phyloP scores from a whole-genome alignment of 495 filamentous ascomycete genomes.

The Penicillium coprophilum region DNA sequence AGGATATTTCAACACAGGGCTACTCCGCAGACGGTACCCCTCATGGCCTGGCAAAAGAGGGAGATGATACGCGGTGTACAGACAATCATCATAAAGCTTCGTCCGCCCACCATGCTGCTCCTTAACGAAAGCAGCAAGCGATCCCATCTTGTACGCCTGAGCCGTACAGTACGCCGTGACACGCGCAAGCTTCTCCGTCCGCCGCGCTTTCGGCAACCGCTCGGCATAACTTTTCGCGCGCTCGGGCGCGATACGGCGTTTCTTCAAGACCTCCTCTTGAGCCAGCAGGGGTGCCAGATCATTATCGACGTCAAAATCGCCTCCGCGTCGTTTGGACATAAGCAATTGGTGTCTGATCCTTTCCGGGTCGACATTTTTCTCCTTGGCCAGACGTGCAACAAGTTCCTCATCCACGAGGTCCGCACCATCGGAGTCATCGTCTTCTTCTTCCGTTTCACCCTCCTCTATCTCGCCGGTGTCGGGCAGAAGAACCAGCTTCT shows the following conservation, averaged over 20 bases:
- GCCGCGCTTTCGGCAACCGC: slow-evolving; percentile 81
- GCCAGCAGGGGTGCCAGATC: slow-evolving; percentile 71
- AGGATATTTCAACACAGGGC: slow-evolving; percentile 85
- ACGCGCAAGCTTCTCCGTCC: slow-evolving; percentile 82
- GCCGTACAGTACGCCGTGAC: slow-evolving; percentile 97
- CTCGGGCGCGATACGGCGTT: slow-evolving; percentile 55
- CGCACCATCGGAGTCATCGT: slow-evolving; percentile 25
- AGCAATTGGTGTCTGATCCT: slow-evolving; percentile 37
- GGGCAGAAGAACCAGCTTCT: slow-evolving; percentile 93
- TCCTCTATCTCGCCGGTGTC: slow-evolving; percentile 59
- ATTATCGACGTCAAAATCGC: slow-evolving; percentile 58
- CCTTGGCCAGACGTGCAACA: slow-evolving; percentile 38
- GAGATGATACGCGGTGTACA: slow-evolving; percentile 93
- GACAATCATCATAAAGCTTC: slow-evolving; percentile 98
- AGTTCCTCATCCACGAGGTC: slow-evolving; percentile 54
- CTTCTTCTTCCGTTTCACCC: slow-evolving; percentile 20
- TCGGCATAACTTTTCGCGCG: slow-evolving; percentile 94
- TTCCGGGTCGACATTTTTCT: slow-evolving; percentile 42
- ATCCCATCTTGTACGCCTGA: slow-evolving; percentile 84
- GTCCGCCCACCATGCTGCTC: slow-evolving; percentile 88
- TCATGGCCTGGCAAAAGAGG: slow-evolving; percentile 81
- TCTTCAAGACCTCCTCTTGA: slow-evolving; percentile 70
- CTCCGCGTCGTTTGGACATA: slow-evolving; percentile 40
- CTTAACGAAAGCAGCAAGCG: slow-evolving; percentile 82
- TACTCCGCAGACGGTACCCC: slow-evolving; percentile 83